Conservation (phyloP, 306 rosid genomes). For the Pterocarpus macrocarpus region DNA sequence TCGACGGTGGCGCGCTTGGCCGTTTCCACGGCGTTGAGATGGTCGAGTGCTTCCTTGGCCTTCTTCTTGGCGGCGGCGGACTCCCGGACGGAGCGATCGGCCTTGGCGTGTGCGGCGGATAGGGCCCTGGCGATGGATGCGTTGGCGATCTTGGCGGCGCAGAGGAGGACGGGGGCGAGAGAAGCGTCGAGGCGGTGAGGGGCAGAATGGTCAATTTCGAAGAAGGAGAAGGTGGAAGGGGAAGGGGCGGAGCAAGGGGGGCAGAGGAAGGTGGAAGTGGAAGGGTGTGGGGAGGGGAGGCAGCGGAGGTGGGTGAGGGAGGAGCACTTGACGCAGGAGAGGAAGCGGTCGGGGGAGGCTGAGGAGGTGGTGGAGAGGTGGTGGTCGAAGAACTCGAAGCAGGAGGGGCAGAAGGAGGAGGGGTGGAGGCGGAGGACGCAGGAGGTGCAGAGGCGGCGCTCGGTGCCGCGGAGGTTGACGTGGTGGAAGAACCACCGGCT, state of each 20-base stretch:
- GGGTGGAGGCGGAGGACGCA: constrained; percentile 88
- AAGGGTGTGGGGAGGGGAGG: constrained; percentile 53
- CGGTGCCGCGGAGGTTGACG: constrained; percentile 56
- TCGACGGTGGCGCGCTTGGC: constrained; percentile 37
- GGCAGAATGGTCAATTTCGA: constrained; percentile 50
- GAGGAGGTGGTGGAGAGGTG: constrained; percentile 49
- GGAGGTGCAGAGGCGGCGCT: constrained; percentile 80
- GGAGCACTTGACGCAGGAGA: constrained; percentile 73
- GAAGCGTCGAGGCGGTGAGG: background rate
- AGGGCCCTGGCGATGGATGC: constrained; percentile 55
- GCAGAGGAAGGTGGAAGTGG: constrained; percentile 59
- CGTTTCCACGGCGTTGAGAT: constrained; percentile 41
- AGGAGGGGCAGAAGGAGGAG: constrained; percentile 69
- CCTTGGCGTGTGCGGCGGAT: constrained; percentile 48
- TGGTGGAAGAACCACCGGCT: constrained; percentile 65
- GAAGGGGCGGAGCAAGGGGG: constrained; percentile 69
- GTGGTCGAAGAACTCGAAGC: constrained; percentile 70
- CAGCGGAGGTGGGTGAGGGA: constrained; percentile 79
- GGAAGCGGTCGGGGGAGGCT: constrained; percentile 51
- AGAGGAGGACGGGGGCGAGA: constrained; percentile 57
- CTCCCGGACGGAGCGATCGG: constrained; percentile 66
- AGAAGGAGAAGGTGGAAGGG: constrained; percentile 61
- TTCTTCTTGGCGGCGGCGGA: constrained; percentile 67
- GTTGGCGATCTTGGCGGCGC: constrained; percentile 73
- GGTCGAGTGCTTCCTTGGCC: constrained; percentile 68